phyloP scores from a whole-genome alignment of 768 basidiomycete genomes.

The Trametes cingulata region DNA sequence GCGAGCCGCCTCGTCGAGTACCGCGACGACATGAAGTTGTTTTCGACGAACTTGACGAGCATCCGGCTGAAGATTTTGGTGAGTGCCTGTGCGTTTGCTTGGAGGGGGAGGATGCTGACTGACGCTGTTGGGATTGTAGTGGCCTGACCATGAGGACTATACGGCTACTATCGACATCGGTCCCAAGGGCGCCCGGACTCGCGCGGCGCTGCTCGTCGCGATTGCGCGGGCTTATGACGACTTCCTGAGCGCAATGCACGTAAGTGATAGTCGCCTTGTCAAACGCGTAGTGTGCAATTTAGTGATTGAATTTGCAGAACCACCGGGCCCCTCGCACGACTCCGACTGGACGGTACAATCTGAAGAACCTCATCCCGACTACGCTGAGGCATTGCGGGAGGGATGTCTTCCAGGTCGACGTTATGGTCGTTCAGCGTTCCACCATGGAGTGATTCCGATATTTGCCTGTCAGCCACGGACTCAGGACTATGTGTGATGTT shows the following conservation, averaged over 20 bases:
- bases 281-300: background rate
- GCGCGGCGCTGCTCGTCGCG: background rate
- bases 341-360: background rate
- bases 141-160: background rate
- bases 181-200: background rate
- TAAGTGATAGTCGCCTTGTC: too few species aligned
- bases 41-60: background rate
- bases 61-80: background rate
- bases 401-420: background rate
- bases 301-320: background rate
- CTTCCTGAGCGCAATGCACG: background rate
- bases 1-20: background rate
- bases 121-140: background rate
- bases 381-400: background rate
- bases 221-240: background rate
- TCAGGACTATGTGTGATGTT: too few species aligned
- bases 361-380: background rate
- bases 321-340: background rate
- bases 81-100: background rate
- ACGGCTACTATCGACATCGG: background rate
- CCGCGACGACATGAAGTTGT: background rate
- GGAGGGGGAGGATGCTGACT: background rate
- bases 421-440: background rate
- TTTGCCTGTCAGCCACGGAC: too few species aligned
- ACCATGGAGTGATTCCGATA: background rate